Conservation (phyloP, 257 asterid species). For the Salvia rosmarinus region DNA sequence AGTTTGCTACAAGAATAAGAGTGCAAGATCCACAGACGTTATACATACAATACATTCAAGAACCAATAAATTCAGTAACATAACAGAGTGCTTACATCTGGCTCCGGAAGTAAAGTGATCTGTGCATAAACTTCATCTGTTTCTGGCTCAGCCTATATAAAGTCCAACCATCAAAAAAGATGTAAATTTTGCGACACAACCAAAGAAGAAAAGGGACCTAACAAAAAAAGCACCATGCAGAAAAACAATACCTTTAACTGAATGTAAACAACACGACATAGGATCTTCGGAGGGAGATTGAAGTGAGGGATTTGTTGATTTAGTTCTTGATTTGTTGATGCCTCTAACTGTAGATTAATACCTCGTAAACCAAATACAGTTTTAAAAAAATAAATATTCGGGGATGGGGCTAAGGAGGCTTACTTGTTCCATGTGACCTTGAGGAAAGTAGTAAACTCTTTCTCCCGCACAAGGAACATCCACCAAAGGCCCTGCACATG, state of each 20-base stretch:
- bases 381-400: background rate
- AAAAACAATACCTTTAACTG: constrained; percentile 56
- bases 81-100: constrained; percentile 53
- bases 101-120: constrained; percentile 73
- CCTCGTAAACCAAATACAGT: constrained; percentile 18
- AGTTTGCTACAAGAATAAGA: constrained; percentile 56
- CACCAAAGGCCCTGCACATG: constrained; percentile 89
- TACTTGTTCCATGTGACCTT: constrained; percentile 91
- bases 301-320: constrained; percentile 61
- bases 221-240: constrained; percentile 4
- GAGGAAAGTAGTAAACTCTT: constrained; percentile 81
- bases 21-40: background rate
- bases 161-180: constrained; percentile 2
- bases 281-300: constrained; percentile 82
- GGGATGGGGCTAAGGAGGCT: background rate
- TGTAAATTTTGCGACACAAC: background rate
- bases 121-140: constrained; percentile 90
- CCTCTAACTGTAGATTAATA: constrained; percentile 61
- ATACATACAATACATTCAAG: background rate
- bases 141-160: constrained; percentile 72
- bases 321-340: constrained; percentile 74
- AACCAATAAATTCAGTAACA: background rate
- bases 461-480: constrained; percentile 65
- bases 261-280: constrained; percentile 60
- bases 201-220: background rate